Conservation (phyloP, 306 rosid genomes). For the Abrus precatorius region DNA sequence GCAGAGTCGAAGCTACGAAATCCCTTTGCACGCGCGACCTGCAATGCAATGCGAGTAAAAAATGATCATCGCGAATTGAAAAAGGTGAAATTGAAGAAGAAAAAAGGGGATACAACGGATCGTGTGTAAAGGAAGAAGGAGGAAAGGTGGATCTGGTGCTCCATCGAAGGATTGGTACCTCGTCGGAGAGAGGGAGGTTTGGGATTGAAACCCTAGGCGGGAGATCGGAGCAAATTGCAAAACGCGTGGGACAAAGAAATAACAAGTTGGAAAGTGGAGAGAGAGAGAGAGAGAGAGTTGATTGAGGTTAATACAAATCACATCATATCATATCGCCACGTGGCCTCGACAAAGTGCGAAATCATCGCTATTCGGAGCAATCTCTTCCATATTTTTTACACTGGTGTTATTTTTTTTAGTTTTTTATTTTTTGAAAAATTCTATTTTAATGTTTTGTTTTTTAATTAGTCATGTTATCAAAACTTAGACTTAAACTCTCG, state of each 20-base stretch:
- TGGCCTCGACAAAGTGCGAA: background rate
- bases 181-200: slow-evolving; percentile 1
- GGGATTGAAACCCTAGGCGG: slow-evolving; percentile 50
- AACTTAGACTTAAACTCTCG: no score
- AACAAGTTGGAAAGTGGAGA: background rate
- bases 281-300: background rate
- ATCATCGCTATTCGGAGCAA: background rate
- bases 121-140: background rate
- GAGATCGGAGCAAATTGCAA: slow-evolving; percentile 31
- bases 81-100: slow-evolving; percentile 13
- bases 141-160: slow-evolving; percentile 39
- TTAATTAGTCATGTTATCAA: no score
- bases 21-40: slow-evolving; percentile 40
- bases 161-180: slow-evolving; percentile 52
- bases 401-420: no score
- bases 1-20: slow-evolving; percentile 36
- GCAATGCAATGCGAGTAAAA: slow-evolving; percentile 40
- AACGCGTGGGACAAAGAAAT: background rate
- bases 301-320: background rate
- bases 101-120: slow-evolving; percentile 17
- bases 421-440: no score
- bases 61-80: background rate
- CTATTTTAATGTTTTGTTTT: no score
- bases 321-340: background rate
- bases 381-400: no score